Evolutionary conservation across 345 rosid genomes (phyloP), one percentile per base, ranked within the genome.

Genomic region (Acer campestre): DNA sequence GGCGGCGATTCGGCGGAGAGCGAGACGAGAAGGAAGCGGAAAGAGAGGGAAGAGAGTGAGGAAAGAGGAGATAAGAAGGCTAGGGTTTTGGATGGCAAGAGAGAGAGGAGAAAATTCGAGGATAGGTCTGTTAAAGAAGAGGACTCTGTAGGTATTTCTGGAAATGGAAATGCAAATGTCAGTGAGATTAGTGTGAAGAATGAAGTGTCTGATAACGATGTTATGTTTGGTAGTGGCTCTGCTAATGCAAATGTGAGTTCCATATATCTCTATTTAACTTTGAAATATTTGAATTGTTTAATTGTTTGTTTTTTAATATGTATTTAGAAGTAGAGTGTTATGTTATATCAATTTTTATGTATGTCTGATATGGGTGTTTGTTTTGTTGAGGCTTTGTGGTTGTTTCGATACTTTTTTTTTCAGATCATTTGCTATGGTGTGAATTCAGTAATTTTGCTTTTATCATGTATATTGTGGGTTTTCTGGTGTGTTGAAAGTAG

Each of bases 61-160:
- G 90, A 70, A 78, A 83, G 81, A 40, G 76, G 61, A 44, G 87
- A 83, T 27, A 86, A 83, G 79, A 87, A 86, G 83, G 61, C 80
- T 85, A 88, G 84, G 85, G 82, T 82, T 80, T 80, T 65, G 58
- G 83, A 81, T 46, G 88, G 77, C 59, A 86, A 13, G 83, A 83
- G 78, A 63, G 82, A 83, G 73, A 82, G 85, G 84, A 86, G 91
- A 61, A 85, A 85, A 38, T 88, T 93, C 76, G 94, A 81, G 72
- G 89, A 90, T 77, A 87, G 75, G 56, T 48, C 61, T 7, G 82
- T 59, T 8, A 78, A 82, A 68, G 75, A 78, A 42, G 84, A 78
- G 22, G 76, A 75, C 13, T 73, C 48, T 17, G 71, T 0, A 64
- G 61, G 4, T 27, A 77, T 44, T 63, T 27, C 20, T 49, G 82